Evolutionary conservation across 1,139 yeast genomes (phyloP), one percentile per base, ranked within the genome.

Genomic region (Suhomyces panamericanus): DNA sequence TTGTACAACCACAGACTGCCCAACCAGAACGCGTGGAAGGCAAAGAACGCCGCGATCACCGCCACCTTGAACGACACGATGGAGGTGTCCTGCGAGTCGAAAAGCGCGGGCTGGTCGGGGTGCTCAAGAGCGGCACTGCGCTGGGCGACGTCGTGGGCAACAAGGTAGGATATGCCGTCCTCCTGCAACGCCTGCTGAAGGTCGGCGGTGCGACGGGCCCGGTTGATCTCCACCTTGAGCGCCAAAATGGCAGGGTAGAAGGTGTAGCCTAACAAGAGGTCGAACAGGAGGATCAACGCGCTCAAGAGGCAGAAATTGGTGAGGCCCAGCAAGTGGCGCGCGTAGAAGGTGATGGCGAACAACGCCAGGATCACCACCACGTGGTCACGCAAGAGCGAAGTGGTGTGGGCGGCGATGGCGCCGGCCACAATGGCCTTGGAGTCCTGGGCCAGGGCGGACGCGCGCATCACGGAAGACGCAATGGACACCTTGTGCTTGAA

Each of bases 181-280:
- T 93, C 99, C 68, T 91, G 96, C 54, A 93, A 74, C 17, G 90
- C 93, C 54, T 81, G 83, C 60, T 87, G 84, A 61, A 91, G 79
- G 47, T 83, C 80, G 49, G 90, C 85, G 41, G 93, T 87, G 55
- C 91, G 83, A 66, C 93, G 89, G 49, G 95, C 96, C 53, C 90
- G 77, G 60, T 83, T 83, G 61, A 93, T 89, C 66, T 95, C 98
- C 35, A 95, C 82, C 67, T 93, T 93, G 65, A 93, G 77, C 1
- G 96, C 85, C 55, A 93, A 78, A 42, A 90, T 81, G 2, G 97
- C 93, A 12, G 96, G 77, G 64, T 78, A 93, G 65, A 91, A 91
- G 2, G 98, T 88, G 58, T 83, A 80, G 33, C 90, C 83, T 64
- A 89, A 75, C 35, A 89, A 51, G 49, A 87, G 71, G 63, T 93